Percentiles rank a stretch among this genome's conserved stretches.
These are phyloP conservation scores for Dioscorea dumetorum DNA, from an alignment of 106 monocot genomes.

Conservation along the genomic window DNA sequence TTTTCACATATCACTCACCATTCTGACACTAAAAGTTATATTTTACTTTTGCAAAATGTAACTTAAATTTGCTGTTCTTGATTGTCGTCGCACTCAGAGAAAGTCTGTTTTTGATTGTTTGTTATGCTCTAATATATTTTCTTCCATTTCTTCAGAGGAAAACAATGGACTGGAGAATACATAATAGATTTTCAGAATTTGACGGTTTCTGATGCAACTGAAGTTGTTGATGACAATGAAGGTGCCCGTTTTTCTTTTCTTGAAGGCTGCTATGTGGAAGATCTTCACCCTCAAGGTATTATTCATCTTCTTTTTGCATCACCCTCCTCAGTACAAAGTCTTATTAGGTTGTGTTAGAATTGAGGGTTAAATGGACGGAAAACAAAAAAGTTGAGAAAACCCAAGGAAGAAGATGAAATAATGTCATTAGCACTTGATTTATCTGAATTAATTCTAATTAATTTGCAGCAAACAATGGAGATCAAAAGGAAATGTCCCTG, in stretches of 20 bases:
- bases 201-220: constrained; percentile 19
- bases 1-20: too few species aligned
- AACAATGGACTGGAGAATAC: constrained; percentile 92
- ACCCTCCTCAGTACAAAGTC: too few species aligned
- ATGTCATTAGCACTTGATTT: not conserved
- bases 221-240: constrained; percentile 17
- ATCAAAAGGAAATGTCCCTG: constrained; percentile 34
- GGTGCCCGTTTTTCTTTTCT: constrained; percentile 98
- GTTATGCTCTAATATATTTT: not conserved
- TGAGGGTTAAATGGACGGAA: too few species aligned
- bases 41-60: too few species aligned
- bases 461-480: constrained; percentile 30
- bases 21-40: too few species aligned
- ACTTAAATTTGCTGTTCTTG: too few species aligned
- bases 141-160: constrained; percentile 41
- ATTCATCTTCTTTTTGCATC: not conserved
- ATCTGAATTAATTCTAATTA: not conserved
- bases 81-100: too few species aligned
- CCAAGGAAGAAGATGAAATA: too few species aligned
- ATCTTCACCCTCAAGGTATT: constrained; percentile 46
- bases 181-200: constrained; percentile 62
- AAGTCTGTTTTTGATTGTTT: too few species aligned
- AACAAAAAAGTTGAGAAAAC: too few species aligned
- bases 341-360: too few species aligned
- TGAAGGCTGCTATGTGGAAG: constrained; percentile 79